Evolutionary conservation across 352 stramenopile species (phyloP).

Genomic region (Phytopythium kandeliae): DNA sequence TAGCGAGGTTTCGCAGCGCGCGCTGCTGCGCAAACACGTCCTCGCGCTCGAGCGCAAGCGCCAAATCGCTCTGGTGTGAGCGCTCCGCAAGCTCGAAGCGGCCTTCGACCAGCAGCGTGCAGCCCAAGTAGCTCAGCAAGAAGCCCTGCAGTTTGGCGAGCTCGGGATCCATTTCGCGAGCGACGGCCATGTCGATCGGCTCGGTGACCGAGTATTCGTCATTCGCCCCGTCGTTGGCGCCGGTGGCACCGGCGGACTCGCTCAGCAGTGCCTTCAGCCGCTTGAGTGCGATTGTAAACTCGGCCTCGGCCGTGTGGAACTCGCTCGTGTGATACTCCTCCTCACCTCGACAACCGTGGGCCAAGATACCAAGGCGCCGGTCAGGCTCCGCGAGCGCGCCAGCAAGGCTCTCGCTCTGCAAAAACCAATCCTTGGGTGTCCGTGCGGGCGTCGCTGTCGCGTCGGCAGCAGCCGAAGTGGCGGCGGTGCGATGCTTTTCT

Average conservation of each 20-base stretch:
- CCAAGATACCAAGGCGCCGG: conserved; percentile 14
- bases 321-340: conserved; percentile 33
- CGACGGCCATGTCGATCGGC: neutral
- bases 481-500: neutral
- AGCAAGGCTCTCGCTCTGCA: conserved; percentile 18
- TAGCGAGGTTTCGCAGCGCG: conserved; percentile 43
- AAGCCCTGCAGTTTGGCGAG: conserved; percentile 37
- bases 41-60: conserved; percentile 39
- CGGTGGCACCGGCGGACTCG: neutral
- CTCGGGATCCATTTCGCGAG: conserved; percentile 12
- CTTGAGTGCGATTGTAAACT: conserved; percentile 30
- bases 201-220: neutral
- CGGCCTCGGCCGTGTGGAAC: conserved; percentile 30
- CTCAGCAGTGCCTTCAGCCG: conserved; percentile 18
- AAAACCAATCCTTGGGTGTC: conserved; percentile 29
- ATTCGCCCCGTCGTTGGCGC: conserved; percentile 8
- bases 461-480: neutral
- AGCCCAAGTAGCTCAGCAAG: conserved; percentile 39
- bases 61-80: conserved; percentile 44
- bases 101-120: conserved; percentile 38
- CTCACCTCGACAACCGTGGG: conserved; percentile 28
- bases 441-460: neutral
- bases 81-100: conserved; percentile 28
- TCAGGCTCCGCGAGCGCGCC: conserved; percentile 14
- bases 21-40: conserved; percentile 49